These are phyloP conservation scores for Aphanoascus verrucosus DNA, from an alignment of 2,329 filamentous ascomycete genomes.

Conservation along the genomic window DNA sequence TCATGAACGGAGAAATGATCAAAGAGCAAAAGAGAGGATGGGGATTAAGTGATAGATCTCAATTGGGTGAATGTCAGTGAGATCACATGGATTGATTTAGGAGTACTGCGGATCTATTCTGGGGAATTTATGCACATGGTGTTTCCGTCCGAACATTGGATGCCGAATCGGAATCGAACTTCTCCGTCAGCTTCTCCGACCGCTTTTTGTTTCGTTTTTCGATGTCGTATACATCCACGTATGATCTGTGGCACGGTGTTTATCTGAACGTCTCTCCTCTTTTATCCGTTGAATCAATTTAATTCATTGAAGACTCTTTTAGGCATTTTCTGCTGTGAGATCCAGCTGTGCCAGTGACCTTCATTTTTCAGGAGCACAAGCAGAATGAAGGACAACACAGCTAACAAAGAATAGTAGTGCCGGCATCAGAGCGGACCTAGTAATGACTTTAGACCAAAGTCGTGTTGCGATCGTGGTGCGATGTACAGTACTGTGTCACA, in stretches of 20 bases:
- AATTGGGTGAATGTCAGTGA: conserved; percentile 1
- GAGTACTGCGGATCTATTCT: conserved; percentile 8
- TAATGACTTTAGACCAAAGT: too few relatives aligned
- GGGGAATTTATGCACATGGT: conserved; percentile 3
- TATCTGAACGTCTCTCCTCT: conserved; percentile 4
- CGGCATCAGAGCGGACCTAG: too few relatives aligned
- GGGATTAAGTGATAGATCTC: conserved; percentile 3
- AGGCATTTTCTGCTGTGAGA: too few relatives aligned
- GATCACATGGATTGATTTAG: conserved; percentile 1
- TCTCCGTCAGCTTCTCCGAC: not conserved
- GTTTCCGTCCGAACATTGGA: conserved; percentile 1
- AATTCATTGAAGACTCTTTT: too few relatives aligned
- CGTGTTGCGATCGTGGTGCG: too few relatives aligned
- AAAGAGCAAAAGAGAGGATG: not conserved
- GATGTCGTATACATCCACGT: not conserved
- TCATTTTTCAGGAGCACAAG: too few relatives aligned
- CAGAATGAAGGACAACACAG: too few relatives aligned
- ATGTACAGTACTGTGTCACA: too few relatives aligned
- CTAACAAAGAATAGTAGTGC: too few relatives aligned
- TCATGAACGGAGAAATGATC: conserved; percentile 3
- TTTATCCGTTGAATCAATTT: not conserved
- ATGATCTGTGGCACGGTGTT: not conserved
- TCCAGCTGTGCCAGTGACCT: too few relatives aligned
- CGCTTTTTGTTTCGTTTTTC: not conserved
- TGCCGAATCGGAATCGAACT: not conserved